A percentile compares a stretch with the other conserved stretches of the same genome.
Evolutionary conservation across 1,139 yeast species (phyloP).

Genomic region (Williopsis jadinii): DNA sequence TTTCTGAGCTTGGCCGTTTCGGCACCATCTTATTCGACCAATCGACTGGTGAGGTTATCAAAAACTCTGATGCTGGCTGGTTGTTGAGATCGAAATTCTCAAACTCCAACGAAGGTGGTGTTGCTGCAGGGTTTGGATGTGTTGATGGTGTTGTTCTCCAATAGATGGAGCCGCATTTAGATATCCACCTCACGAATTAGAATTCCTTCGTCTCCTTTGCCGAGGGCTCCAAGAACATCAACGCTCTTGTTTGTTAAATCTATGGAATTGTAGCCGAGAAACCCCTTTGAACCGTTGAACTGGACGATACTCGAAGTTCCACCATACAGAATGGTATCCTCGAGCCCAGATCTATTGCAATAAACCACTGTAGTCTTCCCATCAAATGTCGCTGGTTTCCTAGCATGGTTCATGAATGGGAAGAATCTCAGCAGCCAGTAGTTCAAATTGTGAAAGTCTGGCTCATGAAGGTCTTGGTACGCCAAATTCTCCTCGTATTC

Average conservation of each 20-base stretch:
- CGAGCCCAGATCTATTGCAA: constrained; percentile 73
- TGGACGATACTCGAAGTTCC: constrained; percentile 59
- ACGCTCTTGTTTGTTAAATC: constrained; percentile 43
- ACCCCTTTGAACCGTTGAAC: constrained; percentile 34
- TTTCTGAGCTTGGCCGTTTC: constrained; percentile 87
- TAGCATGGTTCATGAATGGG: constrained; percentile 48
- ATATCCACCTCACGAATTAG: constrained; percentile 50
- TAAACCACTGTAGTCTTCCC: constrained; percentile 31
- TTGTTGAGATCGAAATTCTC: constrained; percentile 82
- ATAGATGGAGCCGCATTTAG: constrained; percentile 11
- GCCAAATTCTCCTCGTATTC: constrained; percentile 7
- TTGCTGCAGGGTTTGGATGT: constrained; percentile 97
- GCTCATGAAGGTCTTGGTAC: constrained; percentile 19
- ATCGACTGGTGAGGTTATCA: constrained; percentile 43
- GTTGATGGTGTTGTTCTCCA: constrained; percentile 60
- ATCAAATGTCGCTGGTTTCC: constrained; percentile 23
- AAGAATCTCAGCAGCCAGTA: constrained; percentile 73
- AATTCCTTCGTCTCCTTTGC: constrained; percentile 58
- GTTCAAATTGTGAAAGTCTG: constrained; percentile 34
- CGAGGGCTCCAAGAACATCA: constrained; percentile 44
- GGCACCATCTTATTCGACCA: constrained; percentile 78
- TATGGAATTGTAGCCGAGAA: constrained; percentile 20
- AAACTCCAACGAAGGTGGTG: constrained; percentile 92
- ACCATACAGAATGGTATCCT: constrained; percentile 61
- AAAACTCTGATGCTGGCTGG: constrained; percentile 75